Percentiles rank a stretch among this genome's conserved stretches.
Conservation (phyloP, 1,139 yeast species). For the Suhomyces choctaworum region DNA sequence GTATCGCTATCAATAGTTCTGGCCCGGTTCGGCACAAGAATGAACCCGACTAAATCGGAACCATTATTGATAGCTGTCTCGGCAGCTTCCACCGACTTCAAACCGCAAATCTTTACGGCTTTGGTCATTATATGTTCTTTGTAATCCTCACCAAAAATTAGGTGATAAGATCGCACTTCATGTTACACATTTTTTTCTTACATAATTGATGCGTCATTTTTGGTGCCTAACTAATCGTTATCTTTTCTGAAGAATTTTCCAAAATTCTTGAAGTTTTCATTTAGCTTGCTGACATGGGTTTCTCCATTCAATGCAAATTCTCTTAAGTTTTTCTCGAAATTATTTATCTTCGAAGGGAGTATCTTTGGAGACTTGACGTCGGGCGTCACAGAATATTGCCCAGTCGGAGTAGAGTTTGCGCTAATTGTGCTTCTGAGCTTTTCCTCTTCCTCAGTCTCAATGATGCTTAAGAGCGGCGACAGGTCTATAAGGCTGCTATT, state of each 20-base stretch:
- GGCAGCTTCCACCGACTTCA: slow-evolving; percentile 70
- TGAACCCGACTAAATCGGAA: slow-evolving; percentile 79
- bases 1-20: slow-evolving; percentile 61
- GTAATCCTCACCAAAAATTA: no score
- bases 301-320: slow-evolving; percentile 56
- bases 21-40: slow-evolving; percentile 77
- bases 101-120: slow-evolving; percentile 81
- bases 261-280: slow-evolving; percentile 57
- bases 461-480: slow-evolving; percentile 40
- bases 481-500: slow-evolving; percentile 43
- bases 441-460: slow-evolving; percentile 20
- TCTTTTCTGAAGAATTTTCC: slow-evolving; percentile 62
- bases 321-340: slow-evolving; percentile 55
- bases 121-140: slow-evolving; percentile 15
- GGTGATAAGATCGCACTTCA: no score
- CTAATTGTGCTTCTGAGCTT: slow-evolving; percentile 7
- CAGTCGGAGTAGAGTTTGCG: slow-evolving; percentile 7
- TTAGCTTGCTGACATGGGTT: slow-evolving; percentile 55
- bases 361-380: slow-evolving; percentile 30
- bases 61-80: slow-evolving; percentile 63
- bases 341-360: slow-evolving; percentile 44
- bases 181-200: no score
- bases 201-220: background rate
- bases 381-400: slow-evolving; percentile 10
- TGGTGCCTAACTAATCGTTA: slow-evolving; percentile 7